phyloP scores from a whole-genome alignment of 805 yeast genomes.

The Pichia nanzhaoensis region DNA sequence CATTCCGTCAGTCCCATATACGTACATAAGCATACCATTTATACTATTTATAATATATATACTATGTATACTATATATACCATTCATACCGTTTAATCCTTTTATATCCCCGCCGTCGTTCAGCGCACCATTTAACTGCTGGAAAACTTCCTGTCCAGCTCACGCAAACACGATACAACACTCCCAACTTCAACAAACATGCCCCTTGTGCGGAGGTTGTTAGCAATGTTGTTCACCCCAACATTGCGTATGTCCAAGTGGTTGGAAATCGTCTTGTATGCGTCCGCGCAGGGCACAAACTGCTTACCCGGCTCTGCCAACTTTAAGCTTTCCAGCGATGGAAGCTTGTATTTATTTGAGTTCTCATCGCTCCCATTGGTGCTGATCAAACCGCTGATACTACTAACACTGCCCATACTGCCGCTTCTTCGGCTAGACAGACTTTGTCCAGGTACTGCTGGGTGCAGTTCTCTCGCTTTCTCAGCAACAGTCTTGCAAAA shows the following conservation, averaged over 20 bases:
- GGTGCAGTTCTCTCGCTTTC: slow-evolving; percentile 3
- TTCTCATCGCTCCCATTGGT: background rate
- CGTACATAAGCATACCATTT: no score
- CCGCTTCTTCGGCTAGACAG: no score
- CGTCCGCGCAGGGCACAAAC: slow-evolving; percentile 84
- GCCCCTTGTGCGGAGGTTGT: slow-evolving; percentile 70
- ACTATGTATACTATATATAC: no score
- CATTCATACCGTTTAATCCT: no score
- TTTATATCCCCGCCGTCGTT: no score
- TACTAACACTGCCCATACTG: no score
- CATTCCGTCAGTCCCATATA: no score
- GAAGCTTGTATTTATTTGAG: slow-evolving; percentile 12
- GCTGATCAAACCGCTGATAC: no score
- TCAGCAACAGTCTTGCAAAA: slow-evolving; percentile 80
- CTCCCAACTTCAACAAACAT: slow-evolving; percentile 90
- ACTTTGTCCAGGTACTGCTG: no score
- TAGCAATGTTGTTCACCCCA: slow-evolving; percentile 68
- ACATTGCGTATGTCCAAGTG: slow-evolving; percentile 71
- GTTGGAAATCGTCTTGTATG: slow-evolving; percentile 77
- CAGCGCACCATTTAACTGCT: background rate
- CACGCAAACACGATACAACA: slow-evolving; percentile 78
- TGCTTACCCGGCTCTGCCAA: slow-evolving; percentile 34
- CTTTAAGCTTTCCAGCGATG: slow-evolving; percentile 24
- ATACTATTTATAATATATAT: no score
- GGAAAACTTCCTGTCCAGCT: slow-evolving; percentile 55